These are phyloP conservation scores for Rhizopus stolonifer DNA, from an alignment of 371 early-diverging fungal genomes.

Conservation along the genomic window DNA sequence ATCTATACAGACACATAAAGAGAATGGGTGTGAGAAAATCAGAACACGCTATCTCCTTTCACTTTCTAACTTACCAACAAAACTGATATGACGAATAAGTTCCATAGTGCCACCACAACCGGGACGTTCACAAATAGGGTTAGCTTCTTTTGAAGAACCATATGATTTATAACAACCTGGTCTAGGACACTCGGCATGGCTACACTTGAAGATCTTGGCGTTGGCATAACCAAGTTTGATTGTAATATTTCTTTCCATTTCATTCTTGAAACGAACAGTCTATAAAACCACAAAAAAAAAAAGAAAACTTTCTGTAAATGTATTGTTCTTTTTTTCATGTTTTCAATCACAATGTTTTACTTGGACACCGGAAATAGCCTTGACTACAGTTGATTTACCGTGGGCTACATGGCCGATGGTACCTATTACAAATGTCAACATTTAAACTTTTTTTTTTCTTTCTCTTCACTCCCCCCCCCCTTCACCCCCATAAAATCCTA, in stretches of 20 bases:
- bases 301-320: not conserved
- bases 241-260: slow-evolving; percentile 99
- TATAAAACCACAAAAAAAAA: slow-evolving; percentile 13
- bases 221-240: slow-evolving; percentile 99
- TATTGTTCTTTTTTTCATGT: not conserved
- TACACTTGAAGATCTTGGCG: slow-evolving; percentile 99
- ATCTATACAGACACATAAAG: slow-evolving; percentile 53
- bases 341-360: slow-evolving; percentile 32
- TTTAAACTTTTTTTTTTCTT: not conserved
- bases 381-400: slow-evolving; percentile 99
- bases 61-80: slow-evolving; percentile 64
- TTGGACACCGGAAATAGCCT: slow-evolving; percentile 98
- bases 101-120: slow-evolving; percentile 91
- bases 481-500: too few species aligned
- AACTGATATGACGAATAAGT: slow-evolving; percentile 96
- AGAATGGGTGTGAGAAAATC: too few species aligned
- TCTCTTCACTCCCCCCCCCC: too few species aligned
- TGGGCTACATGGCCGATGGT: slow-evolving; percentile 99
- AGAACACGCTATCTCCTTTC: too few species aligned
- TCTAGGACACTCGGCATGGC: slow-evolving; percentile 88
- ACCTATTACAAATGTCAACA: slow-evolving; percentile 53
- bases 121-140: slow-evolving; percentile 89
- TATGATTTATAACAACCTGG: slow-evolving; percentile 96
- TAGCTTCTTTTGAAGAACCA: slow-evolving; percentile 82
- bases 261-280: slow-evolving; percentile 99